phyloP scores from a whole-genome alignment of 164 flowering plant genomes.

The Umbellularia californica region DNA sequence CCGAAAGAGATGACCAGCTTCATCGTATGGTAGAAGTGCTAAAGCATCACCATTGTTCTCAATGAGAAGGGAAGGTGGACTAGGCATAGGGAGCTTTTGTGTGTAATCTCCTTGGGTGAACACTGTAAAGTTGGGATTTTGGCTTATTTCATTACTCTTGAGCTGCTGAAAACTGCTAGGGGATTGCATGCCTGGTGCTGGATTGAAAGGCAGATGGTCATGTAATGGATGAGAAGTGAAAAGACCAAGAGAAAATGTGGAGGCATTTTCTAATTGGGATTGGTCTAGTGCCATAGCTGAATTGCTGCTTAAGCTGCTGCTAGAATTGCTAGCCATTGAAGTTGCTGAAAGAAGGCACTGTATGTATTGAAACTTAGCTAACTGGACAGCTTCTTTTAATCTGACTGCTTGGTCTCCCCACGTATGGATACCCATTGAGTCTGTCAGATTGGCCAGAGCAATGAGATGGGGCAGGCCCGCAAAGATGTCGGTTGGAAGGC shows the following conservation, averaged over 20 bases:
- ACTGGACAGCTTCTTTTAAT: slow-evolving; percentile 54
- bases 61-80: slow-evolving; percentile 12
- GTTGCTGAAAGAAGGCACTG: slow-evolving; percentile 50
- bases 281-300: slow-evolving; percentile 26
- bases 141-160: slow-evolving; percentile 23
- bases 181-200: slow-evolving; percentile 27
- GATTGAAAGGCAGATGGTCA: slow-evolving; percentile 19
- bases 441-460: slow-evolving; percentile 3
- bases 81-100: slow-evolving; percentile 8
- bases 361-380: slow-evolving; percentile 50
- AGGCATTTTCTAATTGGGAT: slow-evolving; percentile 13
- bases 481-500: slow-evolving; percentile 7
- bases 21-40: slow-evolving; percentile 32
- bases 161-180: slow-evolving; percentile 29
- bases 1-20: slow-evolving; percentile 18
- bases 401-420: slow-evolving; percentile 51
- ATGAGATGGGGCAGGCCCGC: background rate
- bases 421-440: background rate
- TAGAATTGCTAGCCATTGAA: slow-evolving; percentile 6
- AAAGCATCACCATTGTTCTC: slow-evolving; percentile 23
- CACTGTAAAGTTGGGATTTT: slow-evolving; percentile 7
- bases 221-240: slow-evolving; percentile 27
- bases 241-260: background rate
- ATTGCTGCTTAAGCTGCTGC: slow-evolving; percentile 12
- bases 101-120: slow-evolving; percentile 21